Conservation (phyloP, 768 basidiomycete genomes). For the Naganishia friedmannii region DNA sequence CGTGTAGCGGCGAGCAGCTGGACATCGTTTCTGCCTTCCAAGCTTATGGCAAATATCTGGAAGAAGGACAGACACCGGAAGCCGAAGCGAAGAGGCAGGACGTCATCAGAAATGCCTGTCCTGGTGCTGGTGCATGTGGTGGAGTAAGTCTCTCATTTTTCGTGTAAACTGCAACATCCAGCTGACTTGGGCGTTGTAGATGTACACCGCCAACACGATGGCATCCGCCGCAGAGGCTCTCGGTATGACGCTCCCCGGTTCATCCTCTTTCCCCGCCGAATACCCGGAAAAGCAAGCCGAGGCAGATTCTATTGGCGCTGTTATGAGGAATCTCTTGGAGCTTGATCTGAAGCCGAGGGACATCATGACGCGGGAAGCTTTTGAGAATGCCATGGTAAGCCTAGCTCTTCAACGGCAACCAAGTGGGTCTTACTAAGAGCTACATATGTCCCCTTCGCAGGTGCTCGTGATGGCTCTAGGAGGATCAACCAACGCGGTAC, state of each 20-base stretch:
- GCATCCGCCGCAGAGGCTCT: constrained; percentile 90
- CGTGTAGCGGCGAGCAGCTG: constrained; percentile 77
- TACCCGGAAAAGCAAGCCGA: constrained; percentile 83
- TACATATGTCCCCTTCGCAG: constrained; percentile 54
- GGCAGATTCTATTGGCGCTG: constrained; percentile 71
- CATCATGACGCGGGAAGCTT: constrained; percentile 94
- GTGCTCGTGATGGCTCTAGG: constrained; percentile 94
- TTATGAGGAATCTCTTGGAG: constrained; percentile 82
- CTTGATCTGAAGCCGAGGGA: constrained; percentile 89
- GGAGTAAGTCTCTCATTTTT: constrained; percentile 65
- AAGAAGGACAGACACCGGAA: constrained; percentile 75
- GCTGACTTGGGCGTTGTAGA: constrained; percentile 56
- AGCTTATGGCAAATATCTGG: constrained; percentile 89
- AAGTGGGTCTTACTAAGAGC: constrained; percentile 5
- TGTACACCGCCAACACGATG: constrained; percentile 99
- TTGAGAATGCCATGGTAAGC: constrained; percentile 92
- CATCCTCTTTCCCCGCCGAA: constrained; percentile 94
- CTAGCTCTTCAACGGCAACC: constrained; percentile 13
- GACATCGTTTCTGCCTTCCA: constrained; percentile 98
- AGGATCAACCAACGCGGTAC: constrained; percentile 94
- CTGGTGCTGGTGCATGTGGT: constrained; percentile 97
- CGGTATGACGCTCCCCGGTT: constrained; percentile 94
- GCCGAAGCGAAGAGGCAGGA: constrained; percentile 82
- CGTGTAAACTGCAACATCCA: constrained; percentile 5
- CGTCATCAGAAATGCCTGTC: constrained; percentile 87